Conservation (phyloP, 176 grass and related monocot genomes). For the Alloteropsis semialata region DNA sequence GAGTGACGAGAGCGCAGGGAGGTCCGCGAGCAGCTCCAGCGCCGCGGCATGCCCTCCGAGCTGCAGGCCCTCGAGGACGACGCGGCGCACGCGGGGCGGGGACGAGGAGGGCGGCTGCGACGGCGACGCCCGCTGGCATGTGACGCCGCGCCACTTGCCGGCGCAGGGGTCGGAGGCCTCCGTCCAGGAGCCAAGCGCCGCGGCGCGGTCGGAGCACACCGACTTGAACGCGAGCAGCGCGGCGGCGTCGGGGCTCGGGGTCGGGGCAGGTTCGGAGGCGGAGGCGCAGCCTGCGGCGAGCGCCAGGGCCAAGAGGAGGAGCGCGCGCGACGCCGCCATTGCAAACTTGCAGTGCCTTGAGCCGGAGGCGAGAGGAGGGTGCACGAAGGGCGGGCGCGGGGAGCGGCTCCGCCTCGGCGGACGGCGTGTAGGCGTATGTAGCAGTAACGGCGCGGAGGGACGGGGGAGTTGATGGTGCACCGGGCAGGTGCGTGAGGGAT, state of each 20-base stretch:
- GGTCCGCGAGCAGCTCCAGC: constrained; percentile 43
- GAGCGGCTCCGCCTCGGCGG: neutral
- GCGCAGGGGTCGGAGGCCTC: constrained; percentile 55
- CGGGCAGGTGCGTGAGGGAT: constrained; percentile 43
- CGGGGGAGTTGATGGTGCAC: constrained; percentile 40
- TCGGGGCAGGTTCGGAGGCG: neutral
- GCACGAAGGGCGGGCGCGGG: neutral
- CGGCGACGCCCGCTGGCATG: constrained; percentile 18
- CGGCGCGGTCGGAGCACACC: constrained; percentile 35
- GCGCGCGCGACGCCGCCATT: constrained; percentile 28
- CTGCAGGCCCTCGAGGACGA: constrained; percentile 67
- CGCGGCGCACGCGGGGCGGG: constrained; percentile 38
- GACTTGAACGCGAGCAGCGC: constrained; percentile 70
- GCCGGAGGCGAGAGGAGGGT: neutral
- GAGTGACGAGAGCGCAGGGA: constrained; percentile 59
- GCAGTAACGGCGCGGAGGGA: neutral
- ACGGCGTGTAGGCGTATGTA: neutral
- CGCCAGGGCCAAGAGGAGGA: constrained; percentile 28
- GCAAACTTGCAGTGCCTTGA: neutral
- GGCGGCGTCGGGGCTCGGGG: constrained; percentile 36
- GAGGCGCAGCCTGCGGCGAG: constrained; percentile 3
- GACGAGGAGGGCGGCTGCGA: neutral
- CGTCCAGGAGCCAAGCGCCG: constrained; percentile 60
- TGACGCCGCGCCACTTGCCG: constrained; percentile 60
- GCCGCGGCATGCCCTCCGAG: constrained; percentile 47